Conservation (phyloP, 1,284 basidiomycete species). For the Hymenochaete sp. region DNA sequence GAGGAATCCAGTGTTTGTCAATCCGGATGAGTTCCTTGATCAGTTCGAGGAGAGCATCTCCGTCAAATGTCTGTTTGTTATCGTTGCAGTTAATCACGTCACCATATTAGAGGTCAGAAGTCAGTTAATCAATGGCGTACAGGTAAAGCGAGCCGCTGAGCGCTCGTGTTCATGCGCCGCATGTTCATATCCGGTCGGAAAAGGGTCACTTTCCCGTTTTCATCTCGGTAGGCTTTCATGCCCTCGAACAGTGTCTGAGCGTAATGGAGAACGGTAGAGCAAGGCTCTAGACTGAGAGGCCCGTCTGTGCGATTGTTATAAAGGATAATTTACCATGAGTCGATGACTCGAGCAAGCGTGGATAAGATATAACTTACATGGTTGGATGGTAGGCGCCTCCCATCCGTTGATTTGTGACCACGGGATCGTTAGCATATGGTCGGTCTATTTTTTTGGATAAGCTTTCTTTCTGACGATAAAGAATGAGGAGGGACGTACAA, state of each 20-base stretch:
- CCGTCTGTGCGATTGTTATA: constrained; percentile 42
- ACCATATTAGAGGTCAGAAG: background rate
- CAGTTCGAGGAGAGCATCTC: constrained; percentile 69
- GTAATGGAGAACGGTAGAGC: constrained; percentile 89
- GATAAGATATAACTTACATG: constrained; percentile 45
- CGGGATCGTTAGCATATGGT: constrained; percentile 87
- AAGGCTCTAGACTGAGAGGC: constrained; percentile 71
- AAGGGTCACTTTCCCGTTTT: constrained; percentile 71
- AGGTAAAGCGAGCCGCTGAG: constrained; percentile 65
- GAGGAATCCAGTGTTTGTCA: constrained; percentile 92
- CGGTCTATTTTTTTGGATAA: constrained; percentile 44
- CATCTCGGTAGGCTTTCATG: constrained; percentile 89
- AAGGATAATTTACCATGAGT: background rate
- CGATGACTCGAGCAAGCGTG: constrained; percentile 3
- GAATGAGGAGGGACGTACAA: constrained; percentile 38
- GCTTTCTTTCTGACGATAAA: background rate
- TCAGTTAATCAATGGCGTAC: constrained; percentile 35
- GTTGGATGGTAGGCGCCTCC: constrained; percentile 76
- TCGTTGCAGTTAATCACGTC: background rate
- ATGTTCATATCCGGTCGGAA: constrained; percentile 99
- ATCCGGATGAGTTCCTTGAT: constrained; percentile 85
- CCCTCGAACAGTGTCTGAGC: constrained; percentile 90
- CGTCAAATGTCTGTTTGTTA: constrained; percentile 63
- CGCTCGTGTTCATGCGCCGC: constrained; percentile 82
- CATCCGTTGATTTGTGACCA: constrained; percentile 75